phyloP scores from a whole-genome alignment of 352 stramenopile genomes.

The Globisporangium barbulae region DNA sequence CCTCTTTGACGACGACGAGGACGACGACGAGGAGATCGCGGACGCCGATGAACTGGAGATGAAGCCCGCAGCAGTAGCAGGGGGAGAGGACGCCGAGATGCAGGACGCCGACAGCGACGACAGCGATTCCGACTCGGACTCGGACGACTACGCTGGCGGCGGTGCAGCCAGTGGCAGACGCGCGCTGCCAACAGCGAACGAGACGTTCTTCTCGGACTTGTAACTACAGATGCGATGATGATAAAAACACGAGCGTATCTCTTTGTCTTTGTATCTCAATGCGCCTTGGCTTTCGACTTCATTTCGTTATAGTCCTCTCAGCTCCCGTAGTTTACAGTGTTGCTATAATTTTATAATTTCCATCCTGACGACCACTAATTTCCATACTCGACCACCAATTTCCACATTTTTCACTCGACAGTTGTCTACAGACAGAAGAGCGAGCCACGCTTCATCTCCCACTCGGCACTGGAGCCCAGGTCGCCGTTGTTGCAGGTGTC shows the following conservation, averaged over 20 bases:
- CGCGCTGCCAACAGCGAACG: constrained; percentile 60
- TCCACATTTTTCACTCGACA: neutral
- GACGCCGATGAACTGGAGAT: constrained; percentile 35
- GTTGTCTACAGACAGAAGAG: constrained; percentile 7
- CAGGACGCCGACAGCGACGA: constrained; percentile 84
- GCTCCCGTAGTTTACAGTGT: neutral
- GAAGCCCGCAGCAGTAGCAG: constrained; percentile 22
- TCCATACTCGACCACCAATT: neutral
- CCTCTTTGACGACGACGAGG: constrained; percentile 88
- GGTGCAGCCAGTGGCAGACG: constrained; percentile 32
- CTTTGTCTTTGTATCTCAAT: neutral
- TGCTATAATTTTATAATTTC: neutral
- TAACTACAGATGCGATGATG: constrained; percentile 23
- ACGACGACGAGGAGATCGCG: constrained; percentile 57
- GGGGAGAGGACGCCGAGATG: constrained; percentile 59
- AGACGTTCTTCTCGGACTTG: constrained; percentile 85
- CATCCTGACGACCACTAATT: neutral
- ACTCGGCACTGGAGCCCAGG: constrained; percentile 6
- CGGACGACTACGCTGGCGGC: constrained; percentile 23
- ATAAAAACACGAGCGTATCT: neutral
- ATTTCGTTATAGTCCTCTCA: neutral
- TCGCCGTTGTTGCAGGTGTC: neutral
- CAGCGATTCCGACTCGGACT: constrained; percentile 60
- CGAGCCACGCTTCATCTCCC: constrained; percentile 11
- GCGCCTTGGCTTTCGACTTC: neutral